Evolutionary conservation across 805 yeast genomes (phyloP).

Genomic region (Kluyveromyces dobzhanskii): DNA sequence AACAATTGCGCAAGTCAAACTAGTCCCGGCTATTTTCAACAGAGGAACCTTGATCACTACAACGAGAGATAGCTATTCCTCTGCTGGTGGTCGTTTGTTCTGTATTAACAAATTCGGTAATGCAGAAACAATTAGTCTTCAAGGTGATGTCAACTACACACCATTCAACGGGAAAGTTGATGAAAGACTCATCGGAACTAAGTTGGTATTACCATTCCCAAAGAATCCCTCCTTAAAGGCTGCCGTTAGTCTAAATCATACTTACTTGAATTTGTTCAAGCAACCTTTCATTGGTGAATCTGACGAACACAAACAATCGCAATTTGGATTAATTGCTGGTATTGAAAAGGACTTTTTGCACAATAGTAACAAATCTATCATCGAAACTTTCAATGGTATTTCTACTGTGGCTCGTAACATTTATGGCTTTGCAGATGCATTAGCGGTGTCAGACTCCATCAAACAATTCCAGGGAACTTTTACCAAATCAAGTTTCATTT

Average conservation of each 20-base stretch:
- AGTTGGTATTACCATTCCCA: constrained; percentile 37
- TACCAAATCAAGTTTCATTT: constrained; percentile 44
- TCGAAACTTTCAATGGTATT: constrained; percentile 42
- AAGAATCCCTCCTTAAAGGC: constrained; percentile 38
- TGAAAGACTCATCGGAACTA: constrained; percentile 43
- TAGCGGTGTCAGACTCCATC: constrained; percentile 27
- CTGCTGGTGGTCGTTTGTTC: constrained; percentile 28
- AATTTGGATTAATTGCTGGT: constrained; percentile 42
- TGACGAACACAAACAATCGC: constrained; percentile 10
- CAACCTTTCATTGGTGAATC: constrained; percentile 10
- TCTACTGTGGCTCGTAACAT: constrained; percentile 51
- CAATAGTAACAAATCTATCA: constrained; percentile 12
- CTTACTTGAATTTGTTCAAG: constrained; percentile 29
- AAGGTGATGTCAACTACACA: constrained; percentile 40
- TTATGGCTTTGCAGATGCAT: constrained; percentile 45
- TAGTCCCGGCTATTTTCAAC: constrained; percentile 30
- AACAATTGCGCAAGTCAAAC: constrained; percentile 36
- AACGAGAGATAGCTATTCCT: constrained; percentile 29
- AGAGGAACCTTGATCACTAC: constrained; percentile 27
- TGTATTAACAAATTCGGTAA: constrained; percentile 48
- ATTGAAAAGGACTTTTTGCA: constrained; percentile 31
- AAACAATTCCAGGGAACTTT: constrained; percentile 40
- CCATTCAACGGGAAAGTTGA: constrained; percentile 37
- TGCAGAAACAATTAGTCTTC: constrained; percentile 43
- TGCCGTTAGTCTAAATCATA: constrained; percentile 36